Conservation (phyloP, 306 rosid genomes). For the Rosa lucieae region DNA sequence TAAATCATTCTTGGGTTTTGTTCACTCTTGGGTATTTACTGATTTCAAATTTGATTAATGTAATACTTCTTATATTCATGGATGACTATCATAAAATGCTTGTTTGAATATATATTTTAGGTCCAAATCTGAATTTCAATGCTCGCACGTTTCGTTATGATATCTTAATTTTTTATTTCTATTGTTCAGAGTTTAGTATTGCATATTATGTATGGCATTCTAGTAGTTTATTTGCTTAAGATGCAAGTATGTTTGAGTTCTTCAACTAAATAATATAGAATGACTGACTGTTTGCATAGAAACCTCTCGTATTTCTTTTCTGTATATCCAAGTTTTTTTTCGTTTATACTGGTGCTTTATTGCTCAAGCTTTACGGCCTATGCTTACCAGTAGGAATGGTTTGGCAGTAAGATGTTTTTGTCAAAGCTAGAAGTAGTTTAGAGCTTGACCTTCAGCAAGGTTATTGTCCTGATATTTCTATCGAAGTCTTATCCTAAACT, state of each 20-base stretch:
- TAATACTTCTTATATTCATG: too few species aligned
- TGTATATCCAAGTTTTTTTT: too few species aligned
- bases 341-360: background rate
- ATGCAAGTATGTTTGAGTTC: background rate
- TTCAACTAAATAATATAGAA: background rate
- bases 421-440: background rate
- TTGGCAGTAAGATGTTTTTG: background rate
- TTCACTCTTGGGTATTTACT: too few species aligned
- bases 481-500: too few species aligned
- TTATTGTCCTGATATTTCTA: background rate
- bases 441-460: background rate
- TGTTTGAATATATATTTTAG: too few species aligned
- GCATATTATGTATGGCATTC: background rate
- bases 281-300: background rate
- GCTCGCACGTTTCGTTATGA: too few species aligned
- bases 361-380: background rate
- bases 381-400: background rate
- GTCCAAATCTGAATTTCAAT: too few species aligned
- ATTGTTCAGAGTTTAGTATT: background rate
- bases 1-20: too few species aligned
- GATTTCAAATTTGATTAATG: too few species aligned
- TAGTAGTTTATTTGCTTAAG: background rate
- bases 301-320: background rate
- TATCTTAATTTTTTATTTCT: too few species aligned
- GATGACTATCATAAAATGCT: too few species aligned